phyloP scores from a whole-genome alignment of 306 rosid species.

The Echinosophora koreensis region DNA sequence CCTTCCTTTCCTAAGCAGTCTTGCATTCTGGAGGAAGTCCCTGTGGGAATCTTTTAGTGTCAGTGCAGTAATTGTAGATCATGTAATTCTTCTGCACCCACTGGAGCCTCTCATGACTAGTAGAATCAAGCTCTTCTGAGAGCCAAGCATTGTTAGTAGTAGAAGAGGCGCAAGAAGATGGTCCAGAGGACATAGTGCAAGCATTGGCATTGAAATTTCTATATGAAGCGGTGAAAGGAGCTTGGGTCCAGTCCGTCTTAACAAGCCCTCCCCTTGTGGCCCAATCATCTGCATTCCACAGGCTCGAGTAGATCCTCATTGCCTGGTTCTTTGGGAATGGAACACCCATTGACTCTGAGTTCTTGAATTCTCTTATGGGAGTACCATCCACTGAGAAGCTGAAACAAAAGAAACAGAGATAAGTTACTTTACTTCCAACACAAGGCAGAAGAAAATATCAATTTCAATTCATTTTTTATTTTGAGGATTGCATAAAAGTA shows the following conservation, averaged over 20 bases:
- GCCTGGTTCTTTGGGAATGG: constrained; percentile 67
- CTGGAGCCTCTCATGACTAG: constrained; percentile 46
- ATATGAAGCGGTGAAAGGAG: constrained; percentile 71
- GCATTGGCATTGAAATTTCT: constrained; percentile 68
- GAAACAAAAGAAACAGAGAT: background rate
- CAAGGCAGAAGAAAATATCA: too few species aligned
- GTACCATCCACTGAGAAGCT: constrained; percentile 76
- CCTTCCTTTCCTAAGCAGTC: too few species aligned
- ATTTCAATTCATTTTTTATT: too few species aligned
- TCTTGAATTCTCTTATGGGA: constrained; percentile 80
- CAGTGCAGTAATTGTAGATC: constrained; percentile 72
- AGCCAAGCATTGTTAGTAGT: constrained; percentile 53
- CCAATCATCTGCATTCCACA: constrained; percentile 91
- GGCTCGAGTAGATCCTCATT: constrained; percentile 69
- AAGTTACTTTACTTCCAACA: too few species aligned
- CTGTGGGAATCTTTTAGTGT: constrained; percentile 61
- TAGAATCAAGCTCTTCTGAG: constrained; percentile 53
- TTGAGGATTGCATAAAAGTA: too few species aligned
- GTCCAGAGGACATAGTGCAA: constrained; percentile 49
- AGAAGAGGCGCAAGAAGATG: constrained; percentile 47
- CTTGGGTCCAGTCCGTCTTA: constrained; percentile 71
- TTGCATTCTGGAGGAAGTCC: constrained; percentile 62
- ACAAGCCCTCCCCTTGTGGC: constrained; percentile 85
- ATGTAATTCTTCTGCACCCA: constrained; percentile 74
- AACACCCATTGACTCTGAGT: constrained; percentile 62